A percentile compares a stretch with the other conserved stretches of the same genome.
These are phyloP conservation scores for Gyromitra esculenta DNA, from an alignment of 2,329 filamentous ascomycete genomes.

Conservation along the genomic window DNA sequence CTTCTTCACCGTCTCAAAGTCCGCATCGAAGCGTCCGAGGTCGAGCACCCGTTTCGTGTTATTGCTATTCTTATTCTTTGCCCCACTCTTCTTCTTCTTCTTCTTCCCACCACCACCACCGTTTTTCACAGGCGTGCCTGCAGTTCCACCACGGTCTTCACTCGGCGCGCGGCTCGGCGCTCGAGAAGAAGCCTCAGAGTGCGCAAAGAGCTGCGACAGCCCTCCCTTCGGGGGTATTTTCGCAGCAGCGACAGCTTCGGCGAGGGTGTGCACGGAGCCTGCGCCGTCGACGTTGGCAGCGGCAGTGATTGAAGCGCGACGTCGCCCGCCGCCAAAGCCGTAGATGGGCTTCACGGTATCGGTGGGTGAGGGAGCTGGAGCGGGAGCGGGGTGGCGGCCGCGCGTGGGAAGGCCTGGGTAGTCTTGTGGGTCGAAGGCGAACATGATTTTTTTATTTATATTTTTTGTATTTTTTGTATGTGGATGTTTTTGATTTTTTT, in stretches of 20 bases:
- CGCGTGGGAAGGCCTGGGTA: conserved; percentile 28
- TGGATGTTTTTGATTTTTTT: too few relatives aligned
- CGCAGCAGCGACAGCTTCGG: conserved; percentile 31
- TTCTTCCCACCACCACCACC: conserved; percentile 31
- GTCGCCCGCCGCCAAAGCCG: conserved; percentile 46
- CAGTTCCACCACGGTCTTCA: conserved; percentile 30
- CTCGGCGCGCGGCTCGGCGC: conserved; percentile 49
- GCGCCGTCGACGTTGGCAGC: conserved; percentile 39
- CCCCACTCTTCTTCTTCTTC: conserved; percentile 48
- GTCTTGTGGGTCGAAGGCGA: conserved; percentile 31
- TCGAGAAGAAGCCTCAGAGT: conserved; percentile 48
- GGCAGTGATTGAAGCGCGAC: conserved; percentile 45
- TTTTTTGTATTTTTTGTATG: too few relatives aligned
- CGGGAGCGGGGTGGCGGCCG: conserved; percentile 16
- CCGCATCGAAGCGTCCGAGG: conserved; percentile 36
- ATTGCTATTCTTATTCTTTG: background rate
- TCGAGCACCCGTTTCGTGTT: conserved; percentile 30
- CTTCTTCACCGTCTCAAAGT: conserved; percentile 28
- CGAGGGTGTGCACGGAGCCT: conserved; percentile 43
- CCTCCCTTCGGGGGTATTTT: conserved; percentile 41
- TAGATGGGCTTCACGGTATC: conserved; percentile 41
- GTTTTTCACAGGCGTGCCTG: background rate
- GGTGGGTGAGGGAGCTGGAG: background rate
- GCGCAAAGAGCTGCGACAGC: conserved; percentile 50
- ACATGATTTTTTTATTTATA: background rate